Conservation (phyloP, 164 flowering plant species). For the Houttuynia cordata region DNA sequence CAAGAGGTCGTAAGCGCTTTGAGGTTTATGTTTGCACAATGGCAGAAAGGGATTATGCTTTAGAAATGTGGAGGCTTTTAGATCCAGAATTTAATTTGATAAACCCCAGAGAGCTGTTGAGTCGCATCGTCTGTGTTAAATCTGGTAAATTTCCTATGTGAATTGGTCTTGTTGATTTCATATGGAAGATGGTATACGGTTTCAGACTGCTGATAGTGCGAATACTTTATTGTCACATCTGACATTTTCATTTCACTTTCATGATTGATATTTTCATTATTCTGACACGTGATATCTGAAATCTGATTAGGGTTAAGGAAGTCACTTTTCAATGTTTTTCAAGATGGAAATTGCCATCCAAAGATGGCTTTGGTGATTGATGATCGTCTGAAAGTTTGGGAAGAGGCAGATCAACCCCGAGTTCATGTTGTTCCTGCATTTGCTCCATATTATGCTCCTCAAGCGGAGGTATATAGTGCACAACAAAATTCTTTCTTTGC, state of each 20-base stretch:
- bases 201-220: background rate
- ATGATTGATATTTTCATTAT: no score
- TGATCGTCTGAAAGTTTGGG: slow-evolving; percentile 99
- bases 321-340: slow-evolving; percentile 87
- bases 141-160: slow-evolving; percentile 44
- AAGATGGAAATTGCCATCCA: slow-evolving; percentile 87
- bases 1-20: slow-evolving; percentile 98
- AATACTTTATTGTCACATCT: no score
- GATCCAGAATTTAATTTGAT: slow-evolving; percentile 93
- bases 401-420: slow-evolving; percentile 90
- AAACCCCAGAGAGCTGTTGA: slow-evolving; percentile 53
- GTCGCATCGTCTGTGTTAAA: slow-evolving; percentile 92
- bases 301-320: slow-evolving; percentile 55
- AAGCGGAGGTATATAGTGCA: slow-evolving; percentile 64
- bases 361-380: slow-evolving; percentile 97
- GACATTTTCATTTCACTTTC: no score
- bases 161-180: background rate
- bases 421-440: slow-evolving; percentile 99
- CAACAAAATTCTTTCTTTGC: background rate
- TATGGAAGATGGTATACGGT: no score
- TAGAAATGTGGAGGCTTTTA: slow-evolving; percentile 99
- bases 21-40: slow-evolving; percentile 99
- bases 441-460: slow-evolving; percentile 99
- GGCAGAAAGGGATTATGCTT: slow-evolving; percentile 99
- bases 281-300: background rate